A percentile compares a stretch with the other conserved stretches of the same genome.
Evolutionary conservation across 768 basidiomycete species (phyloP).

Genomic region (Trametes sanguinea): DNA sequence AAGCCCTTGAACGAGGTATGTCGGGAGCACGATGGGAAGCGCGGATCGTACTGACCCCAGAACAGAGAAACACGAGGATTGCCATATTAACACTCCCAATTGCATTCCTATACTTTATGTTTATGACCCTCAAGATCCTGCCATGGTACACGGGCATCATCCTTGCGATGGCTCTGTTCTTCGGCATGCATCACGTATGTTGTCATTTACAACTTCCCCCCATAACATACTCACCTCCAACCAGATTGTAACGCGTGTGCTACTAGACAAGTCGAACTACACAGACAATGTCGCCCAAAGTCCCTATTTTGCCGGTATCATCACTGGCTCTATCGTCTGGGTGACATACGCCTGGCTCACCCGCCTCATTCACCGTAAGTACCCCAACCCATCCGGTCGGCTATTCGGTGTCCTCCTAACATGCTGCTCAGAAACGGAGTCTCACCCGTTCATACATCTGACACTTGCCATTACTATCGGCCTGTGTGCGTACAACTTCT

Average conservation of each 20-base stretch:
- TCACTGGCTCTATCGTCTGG: constrained; percentile 83
- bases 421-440: constrained; percentile 64
- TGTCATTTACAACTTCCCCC: not conserved
- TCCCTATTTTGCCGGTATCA: constrained; percentile 93
- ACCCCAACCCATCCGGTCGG: not conserved
- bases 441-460: constrained; percentile 75
- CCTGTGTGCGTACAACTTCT: constrained; percentile 87
- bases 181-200: constrained; percentile 90
- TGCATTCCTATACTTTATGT: constrained; percentile 79
- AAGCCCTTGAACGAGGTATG: constrained; percentile 73
- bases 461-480: constrained; percentile 69
- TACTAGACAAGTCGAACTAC: constrained; percentile 79
- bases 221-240: constrained; percentile 21
- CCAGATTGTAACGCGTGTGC: constrained; percentile 80
- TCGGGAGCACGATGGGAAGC: not conserved
- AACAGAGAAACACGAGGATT: constrained; percentile 77
- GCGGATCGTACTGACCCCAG: not conserved
- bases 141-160: constrained; percentile 91
- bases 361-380: constrained; percentile 69
- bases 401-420: not conserved
- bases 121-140: constrained; percentile 77
- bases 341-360: constrained; percentile 82
- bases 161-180: constrained; percentile 84
- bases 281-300: constrained; percentile 83
- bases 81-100: constrained; percentile 79